A percentile compares a stretch with the other conserved stretches of the same genome.
Conservation (phyloP, 345 rosid genomes). For the Eucalyptus pauciflora region DNA sequence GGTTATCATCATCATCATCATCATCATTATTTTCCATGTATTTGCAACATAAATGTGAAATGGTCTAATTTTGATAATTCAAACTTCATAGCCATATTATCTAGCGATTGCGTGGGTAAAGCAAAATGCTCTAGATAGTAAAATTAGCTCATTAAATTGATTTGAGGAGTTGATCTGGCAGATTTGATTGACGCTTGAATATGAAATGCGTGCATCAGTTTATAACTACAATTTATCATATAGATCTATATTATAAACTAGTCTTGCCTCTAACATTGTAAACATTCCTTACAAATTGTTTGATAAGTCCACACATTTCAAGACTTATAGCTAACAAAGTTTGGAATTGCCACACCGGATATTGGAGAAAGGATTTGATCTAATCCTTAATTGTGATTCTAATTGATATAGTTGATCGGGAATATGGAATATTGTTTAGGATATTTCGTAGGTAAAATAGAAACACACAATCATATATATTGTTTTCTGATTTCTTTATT, state of each 20-base stretch:
- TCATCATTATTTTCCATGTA: background rate
- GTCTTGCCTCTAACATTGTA: background rate
- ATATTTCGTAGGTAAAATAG: too few species aligned
- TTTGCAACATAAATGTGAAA: background rate
- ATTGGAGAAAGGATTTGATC: too few species aligned
- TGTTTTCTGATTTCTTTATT: too few species aligned
- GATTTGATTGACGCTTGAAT: background rate
- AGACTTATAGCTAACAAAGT: background rate
- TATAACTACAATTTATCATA: background rate
- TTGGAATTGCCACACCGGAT: background rate
- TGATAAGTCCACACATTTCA: background rate
- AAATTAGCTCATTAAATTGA: background rate
- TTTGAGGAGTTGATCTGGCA: background rate
- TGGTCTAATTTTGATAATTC: background rate
- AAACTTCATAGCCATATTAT: background rate
- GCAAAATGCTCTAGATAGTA: background rate
- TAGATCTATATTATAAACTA: background rate
- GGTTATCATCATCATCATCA: too few species aligned
- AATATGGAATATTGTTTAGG: too few species aligned
- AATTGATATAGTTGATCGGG: too few species aligned
- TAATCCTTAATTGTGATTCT: too few species aligned
- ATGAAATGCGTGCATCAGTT: background rate
- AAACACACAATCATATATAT: too few species aligned
- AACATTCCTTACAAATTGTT: background rate
- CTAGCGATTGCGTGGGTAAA: background rate